Conservation (phyloP, 768 basidiomycete genomes). For the Lyophyllum decastes region DNA sequence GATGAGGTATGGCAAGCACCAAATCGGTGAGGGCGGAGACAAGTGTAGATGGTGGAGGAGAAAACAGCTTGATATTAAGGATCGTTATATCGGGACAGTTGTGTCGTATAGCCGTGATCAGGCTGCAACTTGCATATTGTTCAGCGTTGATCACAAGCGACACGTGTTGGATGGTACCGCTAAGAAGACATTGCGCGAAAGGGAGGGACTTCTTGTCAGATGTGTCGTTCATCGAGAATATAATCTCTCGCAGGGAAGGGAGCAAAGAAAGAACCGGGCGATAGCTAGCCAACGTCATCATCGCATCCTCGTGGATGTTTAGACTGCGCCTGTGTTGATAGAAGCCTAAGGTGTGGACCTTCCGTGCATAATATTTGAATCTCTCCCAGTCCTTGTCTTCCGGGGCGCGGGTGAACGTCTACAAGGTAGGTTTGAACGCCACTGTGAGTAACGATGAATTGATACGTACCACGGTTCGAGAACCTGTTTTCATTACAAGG, state of each 20-base stretch:
- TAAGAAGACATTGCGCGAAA: not conserved
- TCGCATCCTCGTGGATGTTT: not conserved
- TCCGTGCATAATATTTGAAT: not conserved
- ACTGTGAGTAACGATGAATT: not conserved
- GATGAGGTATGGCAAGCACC: not conserved
- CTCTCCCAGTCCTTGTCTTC: slow-evolving; percentile 4
- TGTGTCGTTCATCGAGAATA: not conserved
- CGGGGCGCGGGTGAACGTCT: not conserved
- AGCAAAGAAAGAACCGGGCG: not conserved
- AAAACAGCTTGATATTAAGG: not conserved
- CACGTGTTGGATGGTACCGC: not conserved
- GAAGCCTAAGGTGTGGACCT: not conserved
- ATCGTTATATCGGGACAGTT: not conserved
- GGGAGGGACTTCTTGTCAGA: not conserved
- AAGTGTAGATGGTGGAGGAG: not conserved
- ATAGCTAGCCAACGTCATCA: not conserved
- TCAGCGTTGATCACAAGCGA: not conserved
- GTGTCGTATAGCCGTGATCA: not conserved
- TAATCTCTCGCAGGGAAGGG: not conserved
- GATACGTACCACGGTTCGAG: not conserved
- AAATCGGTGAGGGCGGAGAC: not conserved
- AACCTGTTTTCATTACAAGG: not conserved
- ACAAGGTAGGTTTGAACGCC: not conserved
- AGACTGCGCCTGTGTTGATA: not conserved
- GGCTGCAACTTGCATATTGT: not conserved